phyloP scores from a whole-genome alignment of 1,284 basidiomycete species.

The Ganoderma boninense region DNA sequence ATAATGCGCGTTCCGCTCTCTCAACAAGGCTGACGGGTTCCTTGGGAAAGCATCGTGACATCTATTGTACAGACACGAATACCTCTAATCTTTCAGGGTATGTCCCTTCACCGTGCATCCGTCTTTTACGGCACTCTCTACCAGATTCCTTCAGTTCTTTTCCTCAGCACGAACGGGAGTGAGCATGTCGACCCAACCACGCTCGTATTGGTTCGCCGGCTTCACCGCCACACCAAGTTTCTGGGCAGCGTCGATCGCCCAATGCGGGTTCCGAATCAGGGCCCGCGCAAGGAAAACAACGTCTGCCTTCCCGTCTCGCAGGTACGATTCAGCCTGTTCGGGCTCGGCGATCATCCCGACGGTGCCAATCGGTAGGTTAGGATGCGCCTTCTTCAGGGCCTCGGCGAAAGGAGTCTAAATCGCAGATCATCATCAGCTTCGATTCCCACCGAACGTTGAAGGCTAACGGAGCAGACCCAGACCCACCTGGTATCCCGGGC shows the following conservation, averaged over 20 bases:
- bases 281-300: conserved; percentile 75
- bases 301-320: conserved; percentile 74
- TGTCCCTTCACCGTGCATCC: too few relatives aligned
- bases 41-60: not conserved
- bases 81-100: not conserved
- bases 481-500: conserved; percentile 72
- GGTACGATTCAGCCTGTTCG: conserved; percentile 69
- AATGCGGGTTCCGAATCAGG: conserved; percentile 66
- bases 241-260: conserved; percentile 61
- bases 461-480: not conserved
- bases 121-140: conserved; percentile 15
- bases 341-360: conserved; percentile 82
- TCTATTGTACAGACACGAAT: not conserved
- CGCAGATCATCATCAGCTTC: not conserved
- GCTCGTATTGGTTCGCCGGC: conserved; percentile 71
- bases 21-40: too few relatives aligned
- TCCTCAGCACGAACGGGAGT: conserved; percentile 35
- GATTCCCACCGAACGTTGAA: conserved; percentile 1
- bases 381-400: conserved; percentile 70
- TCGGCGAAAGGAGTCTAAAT: conserved; percentile 74
- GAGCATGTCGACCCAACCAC: conserved; percentile 63
- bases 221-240: conserved; percentile 66
- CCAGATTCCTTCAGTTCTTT: conserved; percentile 14
- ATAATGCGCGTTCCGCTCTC: conserved; percentile 18
- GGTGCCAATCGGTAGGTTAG: conserved; percentile 62